Conservation (phyloP, 2,329 filamentous ascomycete species). For the Coniella vitis region DNA sequence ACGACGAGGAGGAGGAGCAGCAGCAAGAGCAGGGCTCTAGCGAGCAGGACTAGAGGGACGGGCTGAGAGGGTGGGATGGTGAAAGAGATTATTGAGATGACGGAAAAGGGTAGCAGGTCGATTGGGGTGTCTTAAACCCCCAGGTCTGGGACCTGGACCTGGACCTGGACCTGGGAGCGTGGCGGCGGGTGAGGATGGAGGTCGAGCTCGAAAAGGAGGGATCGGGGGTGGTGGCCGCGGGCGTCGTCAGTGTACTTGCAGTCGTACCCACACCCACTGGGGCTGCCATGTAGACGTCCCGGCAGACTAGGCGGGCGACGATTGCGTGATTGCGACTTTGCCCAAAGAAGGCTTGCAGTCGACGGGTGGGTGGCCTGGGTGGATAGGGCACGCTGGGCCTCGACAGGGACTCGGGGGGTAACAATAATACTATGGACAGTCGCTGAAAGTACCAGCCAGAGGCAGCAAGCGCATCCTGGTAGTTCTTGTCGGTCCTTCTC, state of each 20-base stretch:
- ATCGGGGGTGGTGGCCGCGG: conserved; percentile 5
- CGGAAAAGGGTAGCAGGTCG: conserved; percentile 6
- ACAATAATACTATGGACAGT: not conserved
- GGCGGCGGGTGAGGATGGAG: not conserved
- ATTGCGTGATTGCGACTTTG: conserved; percentile 9
- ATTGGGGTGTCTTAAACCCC: conserved; percentile 10
- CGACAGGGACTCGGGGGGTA: conserved; percentile 2
- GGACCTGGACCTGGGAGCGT: conserved; percentile 8
- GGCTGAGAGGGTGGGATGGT: conserved; percentile 1
- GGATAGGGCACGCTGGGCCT: not conserved
- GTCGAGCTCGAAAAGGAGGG: conserved; percentile 15
- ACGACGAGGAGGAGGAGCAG: not conserved
- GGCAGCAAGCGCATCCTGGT: not conserved
- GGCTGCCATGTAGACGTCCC: not conserved
- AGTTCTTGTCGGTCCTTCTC: too few species aligned
- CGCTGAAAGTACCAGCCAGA: not conserved
- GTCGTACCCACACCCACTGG: too few species aligned
- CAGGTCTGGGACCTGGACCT: not conserved
- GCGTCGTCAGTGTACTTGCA: too few species aligned
- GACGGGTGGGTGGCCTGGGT: too few species aligned
- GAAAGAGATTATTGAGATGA: conserved; percentile 6
- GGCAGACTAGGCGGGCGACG: not conserved
- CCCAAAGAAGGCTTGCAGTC: not conserved
- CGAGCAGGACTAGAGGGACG: not conserved
- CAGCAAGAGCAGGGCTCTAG: not conserved